Percentiles rank a stretch among this genome's conserved stretches.
These are phyloP conservation scores for Mychonastes homosphaera DNA, from an alignment of 139 green algal genomes.

Conservation along the genomic window DNA sequence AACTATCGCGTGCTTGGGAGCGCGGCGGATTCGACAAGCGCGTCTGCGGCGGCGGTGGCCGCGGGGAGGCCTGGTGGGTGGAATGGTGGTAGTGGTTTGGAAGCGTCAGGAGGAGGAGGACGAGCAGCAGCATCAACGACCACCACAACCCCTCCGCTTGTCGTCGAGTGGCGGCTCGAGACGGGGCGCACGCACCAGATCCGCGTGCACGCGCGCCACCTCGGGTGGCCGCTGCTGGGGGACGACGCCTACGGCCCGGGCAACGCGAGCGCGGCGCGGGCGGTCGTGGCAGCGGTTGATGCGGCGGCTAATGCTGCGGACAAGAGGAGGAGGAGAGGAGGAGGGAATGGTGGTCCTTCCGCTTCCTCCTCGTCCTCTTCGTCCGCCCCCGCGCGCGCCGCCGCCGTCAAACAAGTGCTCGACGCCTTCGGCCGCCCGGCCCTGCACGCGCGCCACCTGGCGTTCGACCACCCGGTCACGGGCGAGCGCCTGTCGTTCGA, in stretches of 20 bases:
- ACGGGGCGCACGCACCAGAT: constrained; percentile 97
- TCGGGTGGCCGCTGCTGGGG: constrained; percentile 75
- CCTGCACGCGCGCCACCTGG: constrained; percentile 72
- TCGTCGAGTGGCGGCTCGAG: constrained; percentile 86
- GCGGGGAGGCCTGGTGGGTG: neutral
- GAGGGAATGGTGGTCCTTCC: neutral
- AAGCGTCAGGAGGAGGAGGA: neutral
- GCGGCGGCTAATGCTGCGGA: too few species aligned
- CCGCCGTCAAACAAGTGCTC: constrained; percentile 9
- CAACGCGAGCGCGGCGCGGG: constrained; percentile 8
- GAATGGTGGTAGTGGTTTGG: neutral
- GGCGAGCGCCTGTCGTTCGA: constrained; percentile 53
- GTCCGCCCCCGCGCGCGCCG: neutral
- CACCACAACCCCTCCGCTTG: too few species aligned
- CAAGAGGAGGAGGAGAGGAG: constrained; percentile 11
- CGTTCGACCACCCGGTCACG: constrained; percentile 60
- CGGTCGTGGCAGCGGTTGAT: constrained; percentile 10
- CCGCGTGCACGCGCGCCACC: constrained; percentile 72
- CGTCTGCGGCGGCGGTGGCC: constrained; percentile 48
- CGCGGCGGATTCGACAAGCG: too few species aligned
- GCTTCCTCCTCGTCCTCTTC: neutral
- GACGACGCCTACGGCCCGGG: constrained; percentile 80
- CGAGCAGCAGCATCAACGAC: too few species aligned
- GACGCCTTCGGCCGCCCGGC: constrained; percentile 46
- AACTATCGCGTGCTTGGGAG: constrained; percentile 68